Evolutionary conservation across 208 protist genomes (phyloP), one percentile per base, ranked within the genome.

Genomic region (Acanthamoeba quina): DNA sequence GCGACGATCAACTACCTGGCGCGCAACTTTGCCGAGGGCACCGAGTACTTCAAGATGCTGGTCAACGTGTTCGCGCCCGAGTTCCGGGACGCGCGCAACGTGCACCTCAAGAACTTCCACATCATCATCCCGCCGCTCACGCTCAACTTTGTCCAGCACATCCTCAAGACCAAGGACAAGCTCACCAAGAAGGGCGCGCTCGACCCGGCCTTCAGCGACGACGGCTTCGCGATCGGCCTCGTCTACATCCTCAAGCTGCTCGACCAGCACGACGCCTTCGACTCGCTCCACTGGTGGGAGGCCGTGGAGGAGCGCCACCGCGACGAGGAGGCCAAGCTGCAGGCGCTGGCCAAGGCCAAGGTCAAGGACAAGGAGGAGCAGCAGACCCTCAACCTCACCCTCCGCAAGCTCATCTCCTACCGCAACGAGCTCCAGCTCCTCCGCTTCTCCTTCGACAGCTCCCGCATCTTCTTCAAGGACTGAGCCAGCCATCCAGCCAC

Each of bases 241-340:
- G 97, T 98, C 6, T 99, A 99, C 94, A 96, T 99, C 64, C 96
- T 99, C 1, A 98, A 98, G 94, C 94, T 99, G n/a, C 98, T 99
- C 64, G 97, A 98, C 90, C 98, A 99, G 64, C 95, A 98, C 92
- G 95, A 96, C 13, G 41, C 94, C 9, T 99, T 99, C 94, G 98
- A 99, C 72, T 96, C 98, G 31, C 97, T 99, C 54, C 99, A 99
- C 96, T 99, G 99, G 98, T 99, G 99, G 93, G 97, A 99, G 17
- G 29, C 76, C 15, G 94, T 98, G 29, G 17, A 74, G 34, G 68
- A 94, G 26, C 88, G 96, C 64, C 94, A 96, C 80, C 24, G 76
- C 17, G 76, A 89, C 3, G 86, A 97, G 47, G 9, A 86, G 52
- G 85, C 37, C 24, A 95, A 96, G 90, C 54, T 60, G 37, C 54